phyloP scores from a whole-genome alignment of 2,329 filamentous ascomycete species.

The Teratosphaeria viscida region DNA sequence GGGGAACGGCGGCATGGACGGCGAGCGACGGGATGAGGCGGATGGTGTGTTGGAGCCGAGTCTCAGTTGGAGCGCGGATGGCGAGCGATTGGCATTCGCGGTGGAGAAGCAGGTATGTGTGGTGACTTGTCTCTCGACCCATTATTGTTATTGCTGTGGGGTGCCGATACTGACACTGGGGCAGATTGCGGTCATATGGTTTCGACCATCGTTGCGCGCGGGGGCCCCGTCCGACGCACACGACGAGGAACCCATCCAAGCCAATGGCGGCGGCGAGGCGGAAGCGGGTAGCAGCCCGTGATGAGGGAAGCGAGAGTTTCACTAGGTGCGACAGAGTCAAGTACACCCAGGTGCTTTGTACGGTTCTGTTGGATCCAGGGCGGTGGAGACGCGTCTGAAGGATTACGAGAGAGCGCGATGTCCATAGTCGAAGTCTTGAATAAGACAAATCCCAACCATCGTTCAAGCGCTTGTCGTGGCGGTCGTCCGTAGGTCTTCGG shows the following conservation, averaged over 20 bases:
- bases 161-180: neutral
- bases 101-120: slow-evolving; percentile 33
- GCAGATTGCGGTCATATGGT: slow-evolving; percentile 8
- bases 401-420: too few relatives aligned
- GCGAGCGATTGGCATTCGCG: slow-evolving; percentile 41
- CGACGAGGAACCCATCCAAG: neutral
- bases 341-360: neutral
- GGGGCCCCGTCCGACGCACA: neutral
- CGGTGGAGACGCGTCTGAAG: neutral
- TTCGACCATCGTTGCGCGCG: slow-evolving; percentile 5
- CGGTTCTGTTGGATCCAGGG: neutral
- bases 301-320: neutral
- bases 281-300: neutral
- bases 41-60: slow-evolving; percentile 17
- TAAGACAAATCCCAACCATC: too few relatives aligned
- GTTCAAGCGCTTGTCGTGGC: too few relatives aligned
- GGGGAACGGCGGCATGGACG: slow-evolving; percentile 6
- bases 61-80: slow-evolving; percentile 44
- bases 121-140: neutral
- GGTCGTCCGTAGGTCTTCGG: too few relatives aligned
- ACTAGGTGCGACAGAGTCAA: neutral
- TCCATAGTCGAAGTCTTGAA: too few relatives aligned
- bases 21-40: slow-evolving; percentile 10
- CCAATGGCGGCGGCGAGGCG: neutral
- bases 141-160: neutral